Percentiles rank a stretch among this genome's conserved stretches.
These are phyloP conservation scores for Exophiala lecanii-corni DNA, from an alignment of 2,329 filamentous ascomycete genomes.

Conservation along the genomic window DNA sequence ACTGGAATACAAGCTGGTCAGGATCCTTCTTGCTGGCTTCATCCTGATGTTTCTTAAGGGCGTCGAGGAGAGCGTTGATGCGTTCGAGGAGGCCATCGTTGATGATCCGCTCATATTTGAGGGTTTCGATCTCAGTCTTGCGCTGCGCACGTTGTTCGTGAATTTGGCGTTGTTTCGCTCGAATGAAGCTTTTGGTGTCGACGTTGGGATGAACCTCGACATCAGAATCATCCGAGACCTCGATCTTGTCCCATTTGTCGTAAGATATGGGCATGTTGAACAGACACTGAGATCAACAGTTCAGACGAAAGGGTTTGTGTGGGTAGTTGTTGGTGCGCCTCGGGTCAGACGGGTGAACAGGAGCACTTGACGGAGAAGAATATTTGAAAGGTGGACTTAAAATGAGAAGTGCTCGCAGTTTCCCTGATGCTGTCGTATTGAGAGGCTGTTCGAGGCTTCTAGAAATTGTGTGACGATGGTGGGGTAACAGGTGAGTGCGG, in stretches of 20 bases:
- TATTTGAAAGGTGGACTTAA: no score
- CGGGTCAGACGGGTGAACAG: no score
- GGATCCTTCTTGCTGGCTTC: constrained; percentile 61
- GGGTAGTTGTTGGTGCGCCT: no score
- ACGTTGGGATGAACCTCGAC: constrained; percentile 98
- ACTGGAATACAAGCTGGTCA: constrained; percentile 81
- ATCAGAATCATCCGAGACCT: constrained; percentile 97
- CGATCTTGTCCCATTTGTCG: constrained; percentile 69
- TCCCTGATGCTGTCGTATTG: no score
- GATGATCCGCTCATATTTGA: constrained; percentile 84
- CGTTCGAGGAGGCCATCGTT: constrained; percentile 86
- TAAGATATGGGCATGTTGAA: constrained; percentile 57
- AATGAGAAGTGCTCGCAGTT: no score
- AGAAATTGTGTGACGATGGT: no score
- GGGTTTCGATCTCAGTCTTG: constrained; percentile 80
- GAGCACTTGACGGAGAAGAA: no score
- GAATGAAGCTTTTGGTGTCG: constrained; percentile 96
- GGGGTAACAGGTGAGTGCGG: no score
- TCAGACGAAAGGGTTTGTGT: no score
- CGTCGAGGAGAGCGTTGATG: constrained; percentile 71
- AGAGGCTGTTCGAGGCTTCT: no score
- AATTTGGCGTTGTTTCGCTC: constrained; percentile 95
- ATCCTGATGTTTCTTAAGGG: constrained; percentile 68
- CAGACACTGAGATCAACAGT: no score
- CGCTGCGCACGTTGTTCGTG: constrained; percentile 84